phyloP scores from a whole-genome alignment of 1,284 basidiomycete species.

The Apiotrichum mycotoxinovorans region DNA sequence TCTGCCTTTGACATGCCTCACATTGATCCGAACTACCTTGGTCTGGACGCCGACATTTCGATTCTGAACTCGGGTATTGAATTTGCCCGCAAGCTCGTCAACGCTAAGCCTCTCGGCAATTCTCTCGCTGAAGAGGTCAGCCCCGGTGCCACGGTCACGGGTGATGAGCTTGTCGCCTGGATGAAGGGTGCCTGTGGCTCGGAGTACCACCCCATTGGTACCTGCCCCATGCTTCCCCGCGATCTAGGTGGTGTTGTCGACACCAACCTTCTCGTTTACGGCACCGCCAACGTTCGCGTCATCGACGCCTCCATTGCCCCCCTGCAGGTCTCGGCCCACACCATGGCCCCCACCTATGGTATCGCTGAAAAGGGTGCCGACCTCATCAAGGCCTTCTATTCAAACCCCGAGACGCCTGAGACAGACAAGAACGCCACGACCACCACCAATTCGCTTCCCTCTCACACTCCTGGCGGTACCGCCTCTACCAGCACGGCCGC shows the following conservation, averaged over 20 bases:
- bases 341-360: constrained; percentile 59
- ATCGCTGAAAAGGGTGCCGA: constrained; percentile 64
- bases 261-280: constrained; percentile 61
- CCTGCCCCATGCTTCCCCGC: constrained; percentile 63
- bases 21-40: constrained; percentile 64
- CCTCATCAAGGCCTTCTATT: constrained; percentile 55
- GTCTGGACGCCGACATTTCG: constrained; percentile 41
- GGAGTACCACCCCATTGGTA: constrained; percentile 59
- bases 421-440: background rate
- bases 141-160: constrained; percentile 15
- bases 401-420: background rate
- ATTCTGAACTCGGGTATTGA: constrained; percentile 34
- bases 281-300: constrained; percentile 54
- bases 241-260: constrained; percentile 64
- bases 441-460: background rate
- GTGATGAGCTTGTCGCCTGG: constrained; percentile 4
- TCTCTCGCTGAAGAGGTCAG: constrained; percentile 32
- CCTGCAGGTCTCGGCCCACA: constrained; percentile 48
- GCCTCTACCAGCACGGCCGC: background rate
- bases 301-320: constrained; percentile 53
- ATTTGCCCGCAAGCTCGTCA: constrained; percentile 40
- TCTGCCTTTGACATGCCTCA: constrained; percentile 58
- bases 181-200: constrained; percentile 42
- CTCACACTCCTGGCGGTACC: background rate
- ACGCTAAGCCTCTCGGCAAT: constrained; percentile 31